These are phyloP conservation scores for Leishmania major DNA, from an alignment of 208 protist species.

Conservation along the genomic window DNA sequence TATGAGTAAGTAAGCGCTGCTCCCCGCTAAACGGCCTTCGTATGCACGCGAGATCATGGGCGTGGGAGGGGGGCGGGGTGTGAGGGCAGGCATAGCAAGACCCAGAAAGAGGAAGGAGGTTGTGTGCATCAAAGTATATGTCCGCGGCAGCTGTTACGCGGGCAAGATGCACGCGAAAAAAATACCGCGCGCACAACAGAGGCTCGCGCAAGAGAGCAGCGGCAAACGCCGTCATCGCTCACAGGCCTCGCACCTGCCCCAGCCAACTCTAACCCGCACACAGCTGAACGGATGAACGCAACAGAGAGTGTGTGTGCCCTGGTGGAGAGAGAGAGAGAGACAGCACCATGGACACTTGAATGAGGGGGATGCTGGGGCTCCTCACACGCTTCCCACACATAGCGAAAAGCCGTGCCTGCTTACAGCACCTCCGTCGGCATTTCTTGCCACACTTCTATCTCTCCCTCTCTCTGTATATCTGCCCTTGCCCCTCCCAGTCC, in stretches of 20 bases:
- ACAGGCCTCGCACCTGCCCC: too few relatives aligned
- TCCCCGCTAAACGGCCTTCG: not conserved
- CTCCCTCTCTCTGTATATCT: too few relatives aligned
- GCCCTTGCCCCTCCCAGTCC: not conserved
- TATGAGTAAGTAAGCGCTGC: not conserved
- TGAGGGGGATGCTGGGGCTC: not conserved
- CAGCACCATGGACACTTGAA: too few relatives aligned
- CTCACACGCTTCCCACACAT: not conserved
- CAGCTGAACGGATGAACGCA: too few relatives aligned
- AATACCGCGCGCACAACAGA: not conserved
- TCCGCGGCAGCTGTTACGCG: not conserved
- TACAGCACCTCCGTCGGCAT: not conserved
- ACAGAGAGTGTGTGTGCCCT: too few relatives aligned
- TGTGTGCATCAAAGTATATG: not conserved
- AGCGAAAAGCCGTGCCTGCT: not conserved
- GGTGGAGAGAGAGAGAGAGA: too few relatives aligned
- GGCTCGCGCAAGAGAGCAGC: not conserved
- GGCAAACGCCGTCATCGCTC: too few relatives aligned
- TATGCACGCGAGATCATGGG: not conserved
- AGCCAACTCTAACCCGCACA: too few relatives aligned
- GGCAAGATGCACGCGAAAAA: not conserved
- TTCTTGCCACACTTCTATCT: too few relatives aligned
- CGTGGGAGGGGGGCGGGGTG: too few relatives aligned
- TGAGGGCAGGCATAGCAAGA: too few relatives aligned
- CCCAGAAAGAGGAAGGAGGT: not conserved